phyloP scores from a whole-genome alignment of 345 rosid species.

The Boechera retrofracta region DNA sequence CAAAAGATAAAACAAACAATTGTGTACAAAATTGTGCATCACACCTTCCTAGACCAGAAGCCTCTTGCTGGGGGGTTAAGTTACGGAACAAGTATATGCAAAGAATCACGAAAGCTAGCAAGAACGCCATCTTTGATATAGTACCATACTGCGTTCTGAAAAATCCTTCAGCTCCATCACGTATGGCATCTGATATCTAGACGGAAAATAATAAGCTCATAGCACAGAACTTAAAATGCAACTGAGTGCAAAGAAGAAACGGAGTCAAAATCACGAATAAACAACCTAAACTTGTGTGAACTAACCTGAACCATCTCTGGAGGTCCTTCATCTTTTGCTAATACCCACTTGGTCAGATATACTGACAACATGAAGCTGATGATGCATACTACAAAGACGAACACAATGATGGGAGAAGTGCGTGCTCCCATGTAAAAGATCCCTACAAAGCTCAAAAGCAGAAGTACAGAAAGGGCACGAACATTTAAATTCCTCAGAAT shows the following conservation, averaged over 20 bases:
- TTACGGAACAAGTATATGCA: conserved; percentile 80
- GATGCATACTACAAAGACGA: conserved; percentile 75
- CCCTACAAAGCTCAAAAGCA: conserved; percentile 71
- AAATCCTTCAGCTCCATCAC: conserved; percentile 98
- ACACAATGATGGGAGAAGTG: conserved; percentile 87
- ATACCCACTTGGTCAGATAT: conserved; percentile 91
- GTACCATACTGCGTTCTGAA: conserved; percentile 95
- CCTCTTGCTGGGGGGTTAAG: conserved; percentile 60
- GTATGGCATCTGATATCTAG: conserved; percentile 96
- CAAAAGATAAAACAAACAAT: background rate
- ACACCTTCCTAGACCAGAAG: conserved; percentile 59
- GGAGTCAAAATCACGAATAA: background rate
- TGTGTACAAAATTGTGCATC: conserved; percentile 18
- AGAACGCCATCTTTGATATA: conserved; percentile 91
- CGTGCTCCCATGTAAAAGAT: conserved; percentile 84
- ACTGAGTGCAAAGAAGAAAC: background rate
- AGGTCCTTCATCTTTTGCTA: conserved; percentile 98
- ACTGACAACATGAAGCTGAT: conserved; percentile 71
- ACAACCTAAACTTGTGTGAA: background rate
- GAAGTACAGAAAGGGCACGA: conserved; percentile 70
- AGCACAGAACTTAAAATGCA: background rate
- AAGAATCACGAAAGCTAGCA: conserved; percentile 86
- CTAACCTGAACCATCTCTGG: conserved; percentile 88
- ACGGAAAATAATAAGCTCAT: conserved; percentile 46
- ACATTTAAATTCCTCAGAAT: conserved; percentile 74